phyloP scores from a whole-genome alignment of 2,329 filamentous ascomycete genomes.

The Xylaria sp. region DNA sequence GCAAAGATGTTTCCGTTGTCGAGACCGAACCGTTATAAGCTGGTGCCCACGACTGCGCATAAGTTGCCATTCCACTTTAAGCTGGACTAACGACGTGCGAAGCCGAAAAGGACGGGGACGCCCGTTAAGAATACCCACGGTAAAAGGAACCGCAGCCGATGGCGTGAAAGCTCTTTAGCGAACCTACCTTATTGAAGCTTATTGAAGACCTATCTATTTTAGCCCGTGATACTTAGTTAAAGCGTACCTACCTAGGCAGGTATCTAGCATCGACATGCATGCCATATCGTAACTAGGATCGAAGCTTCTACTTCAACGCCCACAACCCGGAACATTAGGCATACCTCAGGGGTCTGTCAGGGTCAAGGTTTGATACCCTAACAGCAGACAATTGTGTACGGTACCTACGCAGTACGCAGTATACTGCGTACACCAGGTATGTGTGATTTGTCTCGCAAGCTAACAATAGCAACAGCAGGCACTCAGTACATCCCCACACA shows the following conservation, averaged over 20 bases:
- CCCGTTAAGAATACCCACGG: not conserved
- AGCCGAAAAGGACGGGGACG: not conserved
- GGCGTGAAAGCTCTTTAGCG: slow-evolving; percentile 13
- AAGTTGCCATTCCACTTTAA: slow-evolving; percentile 14
- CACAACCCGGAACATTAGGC: not conserved
- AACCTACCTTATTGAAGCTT: not conserved
- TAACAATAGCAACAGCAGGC: too few species aligned
- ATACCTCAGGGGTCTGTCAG: slow-evolving; percentile 8
- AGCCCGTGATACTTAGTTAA: not conserved
- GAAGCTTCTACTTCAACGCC: not conserved
- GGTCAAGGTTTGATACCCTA: slow-evolving; percentile 7
- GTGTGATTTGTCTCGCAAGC: slow-evolving; percentile 20
- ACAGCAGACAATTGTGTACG: not conserved
- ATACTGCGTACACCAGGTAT: not conserved
- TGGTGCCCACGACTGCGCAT: not conserved
- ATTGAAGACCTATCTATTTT: not conserved
- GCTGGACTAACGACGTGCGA: not conserved
- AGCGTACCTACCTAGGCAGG: not conserved
- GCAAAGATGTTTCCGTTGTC: not conserved
- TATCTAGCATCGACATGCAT: too few species aligned
- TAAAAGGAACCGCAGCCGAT: not conserved
- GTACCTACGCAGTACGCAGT: not conserved
- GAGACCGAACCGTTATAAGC: slow-evolving; percentile 2
- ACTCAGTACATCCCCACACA: too few species aligned
- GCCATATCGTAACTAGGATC: too few species aligned